Evolutionary conservation across 352 stramenopile genomes (phyloP).

Genomic region (Phytophthora pistaciae): DNA sequence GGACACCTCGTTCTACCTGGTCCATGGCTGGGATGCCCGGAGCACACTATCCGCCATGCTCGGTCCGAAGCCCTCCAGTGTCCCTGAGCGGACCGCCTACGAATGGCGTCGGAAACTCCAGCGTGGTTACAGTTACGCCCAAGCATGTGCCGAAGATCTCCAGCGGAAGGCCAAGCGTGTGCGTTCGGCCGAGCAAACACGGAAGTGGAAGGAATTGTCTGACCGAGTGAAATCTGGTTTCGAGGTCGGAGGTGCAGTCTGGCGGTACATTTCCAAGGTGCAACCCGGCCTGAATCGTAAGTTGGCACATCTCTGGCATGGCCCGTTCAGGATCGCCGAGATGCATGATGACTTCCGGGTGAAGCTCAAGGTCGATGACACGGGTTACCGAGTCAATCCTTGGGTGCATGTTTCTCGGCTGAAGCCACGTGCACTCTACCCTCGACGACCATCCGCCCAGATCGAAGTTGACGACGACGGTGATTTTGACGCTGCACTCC

Average conservation of each 20-base stretch:
- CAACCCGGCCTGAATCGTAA: not conserved
- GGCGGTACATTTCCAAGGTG: slow-evolving; percentile 1
- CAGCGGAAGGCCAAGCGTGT: slow-evolving; percentile 1
- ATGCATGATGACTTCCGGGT: not conserved
- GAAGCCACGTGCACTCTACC: not conserved
- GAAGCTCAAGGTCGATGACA: not conserved
- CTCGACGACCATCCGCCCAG: not conserved
- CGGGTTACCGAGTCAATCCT: not conserved
- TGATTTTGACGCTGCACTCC: not conserved
- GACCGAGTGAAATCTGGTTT: not conserved
- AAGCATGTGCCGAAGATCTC: slow-evolving; percentile 4
- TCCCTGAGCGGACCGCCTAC: not conserved
- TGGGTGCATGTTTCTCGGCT: not conserved
- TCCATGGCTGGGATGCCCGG: slow-evolving; percentile 23
- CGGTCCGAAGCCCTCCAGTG: not conserved
- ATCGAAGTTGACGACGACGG: not conserved
- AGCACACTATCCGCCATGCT: slow-evolving; percentile 5
- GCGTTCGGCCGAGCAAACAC: not conserved
- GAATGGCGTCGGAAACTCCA: slow-evolving; percentile 8
- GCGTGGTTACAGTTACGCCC: slow-evolving; percentile 5
- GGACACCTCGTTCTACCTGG: slow-evolving; percentile 23
- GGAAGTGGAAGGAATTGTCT: not conserved
- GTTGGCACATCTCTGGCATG: slow-evolving; percentile 9
- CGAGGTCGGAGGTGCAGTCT: not conserved
- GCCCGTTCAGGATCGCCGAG: slow-evolving; percentile 2